Percentiles rank a stretch among this genome's conserved stretches.
phyloP scores from a whole-genome alignment of 352 stramenopile genomes.

The Globisporangium acanthophoron region DNA sequence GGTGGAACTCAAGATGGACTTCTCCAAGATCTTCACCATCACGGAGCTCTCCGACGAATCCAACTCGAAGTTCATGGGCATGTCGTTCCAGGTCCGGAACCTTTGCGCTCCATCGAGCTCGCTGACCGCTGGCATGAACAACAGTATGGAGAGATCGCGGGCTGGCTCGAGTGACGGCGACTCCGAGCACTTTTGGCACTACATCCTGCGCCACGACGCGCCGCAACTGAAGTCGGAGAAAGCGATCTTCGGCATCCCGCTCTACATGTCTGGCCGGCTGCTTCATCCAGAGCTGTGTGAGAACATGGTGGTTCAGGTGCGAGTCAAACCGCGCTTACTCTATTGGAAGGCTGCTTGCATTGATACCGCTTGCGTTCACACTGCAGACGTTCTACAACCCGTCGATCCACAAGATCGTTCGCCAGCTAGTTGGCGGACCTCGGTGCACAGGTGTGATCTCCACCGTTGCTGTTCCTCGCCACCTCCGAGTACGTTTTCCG shows the following conservation, averaged over 20 bases:
- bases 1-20: constrained; percentile 86
- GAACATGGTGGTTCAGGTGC: constrained; percentile 79
- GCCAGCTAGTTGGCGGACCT: constrained; percentile 68
- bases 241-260: constrained; percentile 71
- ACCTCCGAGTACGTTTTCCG: constrained; percentile 29
- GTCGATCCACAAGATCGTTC: constrained; percentile 83
- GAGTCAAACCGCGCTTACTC: not conserved
- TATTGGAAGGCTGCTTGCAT: not conserved
- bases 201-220: constrained; percentile 53
- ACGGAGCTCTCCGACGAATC: constrained; percentile 77
- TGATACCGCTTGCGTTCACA: not conserved
- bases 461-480: constrained; percentile 40
- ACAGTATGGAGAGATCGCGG: not conserved
- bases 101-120: constrained; percentile 2
- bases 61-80: constrained; percentile 87
- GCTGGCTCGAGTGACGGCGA: constrained; percentile 3
- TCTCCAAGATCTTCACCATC: constrained; percentile 79
- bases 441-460: constrained; percentile 74
- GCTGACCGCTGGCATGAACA: not conserved
- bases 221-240: constrained; percentile 60
- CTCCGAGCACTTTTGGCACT: constrained; percentile 58
- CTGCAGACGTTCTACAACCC: constrained; percentile 76
- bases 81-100: constrained; percentile 55
- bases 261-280: constrained; percentile 82
- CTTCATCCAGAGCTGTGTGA: constrained; percentile 80